A percentile compares a stretch with the other conserved stretches of the same genome.
These are phyloP conservation scores for Sporothrix luriei DNA, from an alignment of 2,329 filamentous ascomycete genomes.

Conservation along the genomic window DNA sequence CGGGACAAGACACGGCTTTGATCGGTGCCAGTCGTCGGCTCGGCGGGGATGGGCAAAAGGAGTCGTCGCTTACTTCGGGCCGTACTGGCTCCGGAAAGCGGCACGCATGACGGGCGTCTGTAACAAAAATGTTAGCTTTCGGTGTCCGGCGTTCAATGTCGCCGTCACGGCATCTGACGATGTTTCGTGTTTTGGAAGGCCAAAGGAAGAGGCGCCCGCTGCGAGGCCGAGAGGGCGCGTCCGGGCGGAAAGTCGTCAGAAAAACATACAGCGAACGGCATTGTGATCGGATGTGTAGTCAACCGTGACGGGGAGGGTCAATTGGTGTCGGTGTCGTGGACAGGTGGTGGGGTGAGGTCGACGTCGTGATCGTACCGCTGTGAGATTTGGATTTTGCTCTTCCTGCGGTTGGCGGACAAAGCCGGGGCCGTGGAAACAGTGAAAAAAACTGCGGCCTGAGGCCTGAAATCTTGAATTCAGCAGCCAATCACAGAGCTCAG, in stretches of 20 bases:
- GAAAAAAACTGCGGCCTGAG: slow-evolving; percentile 23
- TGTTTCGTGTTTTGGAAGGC: neutral
- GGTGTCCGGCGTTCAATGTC: neutral
- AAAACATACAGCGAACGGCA: slow-evolving; percentile 41
- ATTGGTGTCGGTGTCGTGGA: slow-evolving; percentile 24
- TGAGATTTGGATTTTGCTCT: slow-evolving; percentile 39
- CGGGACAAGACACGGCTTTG: neutral
- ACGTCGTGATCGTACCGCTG: slow-evolving; percentile 36
- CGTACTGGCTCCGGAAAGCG: slow-evolving; percentile 64
- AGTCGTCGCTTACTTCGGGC: slow-evolving; percentile 62
- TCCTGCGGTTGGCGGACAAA: slow-evolving; percentile 39
- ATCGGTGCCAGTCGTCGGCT: neutral
- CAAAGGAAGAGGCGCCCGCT: neutral
- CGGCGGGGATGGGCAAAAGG: neutral
- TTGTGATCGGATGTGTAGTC: slow-evolving; percentile 33
- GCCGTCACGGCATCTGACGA: slow-evolving; percentile 1
- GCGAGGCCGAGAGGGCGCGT: neutral
- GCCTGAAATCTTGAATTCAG: neutral
- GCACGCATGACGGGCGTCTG: slow-evolving; percentile 53
- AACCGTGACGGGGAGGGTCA: slow-evolving; percentile 28
- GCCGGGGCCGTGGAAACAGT: slow-evolving; percentile 38
- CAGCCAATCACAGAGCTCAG: slow-evolving; percentile 35
- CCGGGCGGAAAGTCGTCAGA: neutral
- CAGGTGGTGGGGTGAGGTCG: slow-evolving; percentile 21
- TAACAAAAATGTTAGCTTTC: slow-evolving; percentile 13